Conservation (phyloP, 2,329 filamentous ascomycete species). For the Sclerotinia minor region DNA sequence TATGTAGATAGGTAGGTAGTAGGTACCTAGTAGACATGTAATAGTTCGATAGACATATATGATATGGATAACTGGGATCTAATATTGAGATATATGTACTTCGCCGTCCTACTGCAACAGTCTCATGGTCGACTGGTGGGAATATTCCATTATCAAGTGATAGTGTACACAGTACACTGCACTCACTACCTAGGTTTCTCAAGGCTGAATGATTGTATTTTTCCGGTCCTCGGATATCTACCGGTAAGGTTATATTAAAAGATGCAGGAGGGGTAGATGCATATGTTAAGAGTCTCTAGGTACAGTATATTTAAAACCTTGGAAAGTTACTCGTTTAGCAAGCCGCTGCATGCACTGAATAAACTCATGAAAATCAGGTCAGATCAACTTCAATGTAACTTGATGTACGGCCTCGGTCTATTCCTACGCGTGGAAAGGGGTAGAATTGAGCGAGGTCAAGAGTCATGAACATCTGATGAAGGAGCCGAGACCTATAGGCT, state of each 20-base stretch:
- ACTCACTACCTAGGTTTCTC: not conserved
- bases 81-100: not conserved
- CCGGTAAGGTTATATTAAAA: not conserved
- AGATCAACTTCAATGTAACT: slow-evolving; percentile 18
- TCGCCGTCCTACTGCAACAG: not conserved
- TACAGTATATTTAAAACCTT: not conserved
- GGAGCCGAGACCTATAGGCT: not conserved
- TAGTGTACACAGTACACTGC: not conserved
- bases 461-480: not conserved
- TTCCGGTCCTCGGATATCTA: slow-evolving; percentile 3
- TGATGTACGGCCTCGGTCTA: not conserved
- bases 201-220: slow-evolving; percentile 13
- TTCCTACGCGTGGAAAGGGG: slow-evolving; percentile 9
- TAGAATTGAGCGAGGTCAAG: not conserved
- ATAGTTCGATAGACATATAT: not conserved
- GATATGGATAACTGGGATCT: not conserved
- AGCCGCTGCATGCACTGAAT: not conserved
- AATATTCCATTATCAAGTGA: slow-evolving; percentile 7
- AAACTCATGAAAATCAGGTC: not conserved
- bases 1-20: no score
- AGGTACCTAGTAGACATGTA: not conserved
- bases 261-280: slow-evolving; percentile 19
- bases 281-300: not conserved
- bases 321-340: not conserved
- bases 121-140: not conserved